Percentiles rank a stretch among this genome's conserved stretches.
These are phyloP conservation scores for Alternaria brassicae DNA, from an alignment of 2,329 filamentous ascomycete genomes.

Conservation along the genomic window DNA sequence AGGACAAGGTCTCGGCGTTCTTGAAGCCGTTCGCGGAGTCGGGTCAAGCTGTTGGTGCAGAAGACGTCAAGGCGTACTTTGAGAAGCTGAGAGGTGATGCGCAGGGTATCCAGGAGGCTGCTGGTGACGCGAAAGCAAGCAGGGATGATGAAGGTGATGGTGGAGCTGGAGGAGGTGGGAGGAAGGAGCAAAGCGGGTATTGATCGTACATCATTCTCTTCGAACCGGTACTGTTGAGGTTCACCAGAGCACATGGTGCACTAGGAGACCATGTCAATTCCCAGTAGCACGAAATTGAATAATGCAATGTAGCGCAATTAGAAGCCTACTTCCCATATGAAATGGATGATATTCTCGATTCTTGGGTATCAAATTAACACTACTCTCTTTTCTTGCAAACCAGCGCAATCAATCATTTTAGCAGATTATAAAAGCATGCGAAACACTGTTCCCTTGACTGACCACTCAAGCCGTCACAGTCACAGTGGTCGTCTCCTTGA, in stretches of 20 bases:
- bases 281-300: neutral
- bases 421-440: neutral
- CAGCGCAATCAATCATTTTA: neutral
- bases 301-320: neutral
- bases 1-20: slow-evolving; percentile 94
- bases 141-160: slow-evolving; percentile 32
- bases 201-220: slow-evolving; percentile 15
- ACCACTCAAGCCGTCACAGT: slow-evolving; percentile 27
- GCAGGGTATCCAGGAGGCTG: slow-evolving; percentile 63
- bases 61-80: slow-evolving; percentile 97
- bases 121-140: slow-evolving; percentile 39
- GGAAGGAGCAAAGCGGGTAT: slow-evolving; percentile 52
- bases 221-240: neutral
- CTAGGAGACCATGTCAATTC: neutral
- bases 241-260: neutral
- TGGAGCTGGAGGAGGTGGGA: slow-evolving; percentile 35
- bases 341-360: neutral
- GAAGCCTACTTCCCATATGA: neutral
- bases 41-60: slow-evolving; percentile 84
- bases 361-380: slow-evolving; percentile 9
- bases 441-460: neutral
- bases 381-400: neutral
- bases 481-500: slow-evolving; percentile 35
- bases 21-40: slow-evolving; percentile 93
- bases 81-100: slow-evolving; percentile 91